Base-by-base conservation (phyloP, 169 alveolate species). In the Cryptosporidium tyzzeri region DNA sequence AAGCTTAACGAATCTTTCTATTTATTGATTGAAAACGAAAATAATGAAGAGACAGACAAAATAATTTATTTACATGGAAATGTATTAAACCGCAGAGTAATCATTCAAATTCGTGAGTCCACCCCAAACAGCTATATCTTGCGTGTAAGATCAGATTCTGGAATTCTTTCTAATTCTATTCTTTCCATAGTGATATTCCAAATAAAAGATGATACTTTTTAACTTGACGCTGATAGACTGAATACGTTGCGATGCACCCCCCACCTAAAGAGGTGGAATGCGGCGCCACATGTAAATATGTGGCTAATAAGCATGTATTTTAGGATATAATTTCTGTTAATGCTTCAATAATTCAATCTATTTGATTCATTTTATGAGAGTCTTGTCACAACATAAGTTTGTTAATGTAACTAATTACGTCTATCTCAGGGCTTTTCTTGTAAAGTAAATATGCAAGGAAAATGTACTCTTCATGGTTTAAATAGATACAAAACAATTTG, bases 401-500 rank as follows among this genome's bases (percentile, higher is more conserved):
- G 16, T 65, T 65, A 37, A 65, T 65, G 53, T 21, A 65, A 55
- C 67, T 55, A 23, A 55, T 55, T 5, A n/a, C 29, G 18, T 26
- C 39, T 7, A 33, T 71, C 37, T 58, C 51, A 10, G 59, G 53
- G 33, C 31, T 65, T 31, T 67, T 12, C 26, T 74, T 58, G 26
- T 10, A 5, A 41, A 21, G 9, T 62, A 80, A 59, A 29, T 62
- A 62, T 65, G 75, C 53, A 29, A 39, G 89, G 62, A 80, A 80
- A 55, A 80, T 62, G 80, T 80, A 50, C 39, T 44, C 53, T 61
- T 4, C 89, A 80, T 41, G 89, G 89, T 21, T 45, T 93, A 94
- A 86, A 93, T 67, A 92, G 93, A 85, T 93, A 93, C 84, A 92
- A 93, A 58, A 93, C 89, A 7, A 75, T 93, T 44, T 92, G 93